phyloP scores from a whole-genome alignment of 495 filamentous ascomycete species.

The Friedmanniomyces simplex region DNA sequence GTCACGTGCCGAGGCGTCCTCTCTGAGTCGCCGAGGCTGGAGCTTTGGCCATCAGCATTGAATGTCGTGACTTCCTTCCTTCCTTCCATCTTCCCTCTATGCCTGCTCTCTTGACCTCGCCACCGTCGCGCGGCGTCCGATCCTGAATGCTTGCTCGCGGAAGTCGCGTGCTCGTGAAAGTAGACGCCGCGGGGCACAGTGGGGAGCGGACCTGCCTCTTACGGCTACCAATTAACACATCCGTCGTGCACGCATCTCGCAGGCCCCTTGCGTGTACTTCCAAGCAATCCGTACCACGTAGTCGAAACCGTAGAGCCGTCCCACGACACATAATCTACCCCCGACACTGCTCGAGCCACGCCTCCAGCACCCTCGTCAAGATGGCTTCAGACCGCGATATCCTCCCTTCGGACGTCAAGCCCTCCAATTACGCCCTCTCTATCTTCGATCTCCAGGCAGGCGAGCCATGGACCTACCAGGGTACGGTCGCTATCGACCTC shows the following conservation, averaged over 20 bases:
- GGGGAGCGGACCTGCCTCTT: not conserved
- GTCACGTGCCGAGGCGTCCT: not conserved
- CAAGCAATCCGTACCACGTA: not conserved
- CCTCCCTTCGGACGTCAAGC: conserved; percentile 48
- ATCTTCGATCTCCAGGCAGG: conserved; percentile 67
- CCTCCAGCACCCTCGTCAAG: conserved; percentile 19
- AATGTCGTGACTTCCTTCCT: not conserved
- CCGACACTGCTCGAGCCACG: conserved; percentile 13
- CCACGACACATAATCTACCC: not conserved
- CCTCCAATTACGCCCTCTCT: conserved; percentile 73
- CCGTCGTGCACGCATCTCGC: not conserved
- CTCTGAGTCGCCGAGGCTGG: not conserved
- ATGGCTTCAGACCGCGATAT: conserved; percentile 24
- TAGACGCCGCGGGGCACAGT: not conserved
- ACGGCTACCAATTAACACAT: not conserved
- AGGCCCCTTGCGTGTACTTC: not conserved
- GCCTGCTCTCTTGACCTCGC: not conserved
- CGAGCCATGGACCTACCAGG: conserved; percentile 69
- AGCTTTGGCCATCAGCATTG: conserved; percentile 1
- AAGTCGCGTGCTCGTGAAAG: not conserved
- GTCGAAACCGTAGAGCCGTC: not conserved
- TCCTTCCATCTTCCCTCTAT: not conserved
- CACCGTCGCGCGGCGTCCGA: not conserved
- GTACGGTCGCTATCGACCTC: conserved; percentile 55
- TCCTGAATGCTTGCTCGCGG: not conserved